Conservation (phyloP, 2,329 filamentous ascomycete genomes). For the Tolypocladium tundrense region DNA sequence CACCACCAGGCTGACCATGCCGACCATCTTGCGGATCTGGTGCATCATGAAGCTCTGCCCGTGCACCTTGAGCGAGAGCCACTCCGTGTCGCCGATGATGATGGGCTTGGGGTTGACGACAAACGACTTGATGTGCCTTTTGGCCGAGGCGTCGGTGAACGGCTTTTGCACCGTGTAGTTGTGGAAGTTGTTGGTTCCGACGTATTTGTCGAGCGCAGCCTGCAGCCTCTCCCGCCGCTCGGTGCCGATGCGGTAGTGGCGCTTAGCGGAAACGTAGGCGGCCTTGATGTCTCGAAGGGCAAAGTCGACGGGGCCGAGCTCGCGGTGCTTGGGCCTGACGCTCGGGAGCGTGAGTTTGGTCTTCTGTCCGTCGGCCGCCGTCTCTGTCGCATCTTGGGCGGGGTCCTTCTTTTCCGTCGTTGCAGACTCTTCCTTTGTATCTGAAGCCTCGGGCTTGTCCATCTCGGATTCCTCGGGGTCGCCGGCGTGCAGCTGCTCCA, state of each 20-base stretch:
- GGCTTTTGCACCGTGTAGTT: conserved; percentile 95
- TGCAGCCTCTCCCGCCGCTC: conserved; percentile 67
- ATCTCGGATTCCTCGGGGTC: conserved; percentile 15
- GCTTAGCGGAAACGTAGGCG: conserved; percentile 74
- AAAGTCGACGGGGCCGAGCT: conserved; percentile 44
- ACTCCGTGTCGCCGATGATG: conserved; percentile 84
- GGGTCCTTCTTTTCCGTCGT: conserved; percentile 12
- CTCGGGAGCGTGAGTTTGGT: conserved; percentile 15
- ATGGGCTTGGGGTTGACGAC: conserved; percentile 65
- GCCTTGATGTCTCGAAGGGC: conserved; percentile 67
- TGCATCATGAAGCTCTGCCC: conserved; percentile 99
- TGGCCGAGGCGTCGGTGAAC: conserved; percentile 70
- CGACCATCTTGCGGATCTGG: conserved; percentile 98
- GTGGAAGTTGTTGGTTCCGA: conserved; percentile 86
- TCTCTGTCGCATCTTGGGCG: conserved; percentile 9
- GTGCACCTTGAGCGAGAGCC: conserved; percentile 91
- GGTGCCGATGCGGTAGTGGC: conserved; percentile 69
- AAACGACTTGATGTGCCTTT: conserved; percentile 89
- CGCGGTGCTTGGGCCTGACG: conserved; percentile 29
- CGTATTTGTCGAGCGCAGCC: conserved; percentile 60
- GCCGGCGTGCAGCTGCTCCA: conserved; percentile 46
- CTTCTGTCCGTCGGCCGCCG: conserved; percentile 10
- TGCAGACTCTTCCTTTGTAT: conserved; percentile 8
- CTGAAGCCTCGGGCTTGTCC: conserved; percentile 6
- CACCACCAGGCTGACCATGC: conserved; percentile 76